These are phyloP conservation scores for Rhizopogon sp. DNA, from an alignment of 768 basidiomycete genomes.

Conservation along the genomic window DNA sequence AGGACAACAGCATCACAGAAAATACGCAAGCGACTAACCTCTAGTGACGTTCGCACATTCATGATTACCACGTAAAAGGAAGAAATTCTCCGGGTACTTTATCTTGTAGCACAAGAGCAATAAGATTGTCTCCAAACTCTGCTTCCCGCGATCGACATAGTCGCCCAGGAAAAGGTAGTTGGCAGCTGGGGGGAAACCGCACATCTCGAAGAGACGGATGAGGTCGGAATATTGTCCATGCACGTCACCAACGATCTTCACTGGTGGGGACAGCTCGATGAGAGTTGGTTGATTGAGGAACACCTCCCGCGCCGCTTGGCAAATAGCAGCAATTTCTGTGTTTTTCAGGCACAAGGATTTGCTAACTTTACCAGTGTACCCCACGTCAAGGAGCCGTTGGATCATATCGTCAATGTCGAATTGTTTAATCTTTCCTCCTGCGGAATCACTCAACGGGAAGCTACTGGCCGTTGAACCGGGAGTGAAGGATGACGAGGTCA, in stretches of 20 bases:
- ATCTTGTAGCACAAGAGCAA: conserved; percentile 98
- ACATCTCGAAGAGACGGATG: conserved; percentile 98
- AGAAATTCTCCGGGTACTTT: conserved; percentile 99
- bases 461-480: conserved; percentile 45
- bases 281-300: conserved; percentile 96
- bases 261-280: conserved; percentile 94
- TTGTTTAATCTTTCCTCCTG: conserved; percentile 49
- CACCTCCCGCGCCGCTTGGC: conserved; percentile 92
- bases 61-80: conserved; percentile 95
- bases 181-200: conserved; percentile 94
- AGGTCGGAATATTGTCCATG: conserved; percentile 99
- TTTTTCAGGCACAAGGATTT: conserved; percentile 96
- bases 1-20: conserved; percentile 15
- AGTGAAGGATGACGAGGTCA: conserved; percentile 40
- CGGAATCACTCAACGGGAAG: conserved; percentile 33
- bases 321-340: conserved; percentile 90
- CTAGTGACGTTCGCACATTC: conserved; percentile 99
- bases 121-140: conserved; percentile 96
- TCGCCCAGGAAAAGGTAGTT: conserved; percentile 99
- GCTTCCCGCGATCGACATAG: conserved; percentile 98
- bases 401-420: conserved; percentile 99
- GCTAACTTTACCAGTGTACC: conserved; percentile 97
- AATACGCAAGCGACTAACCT: conserved; percentile 48
- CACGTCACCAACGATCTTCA: conserved; percentile 99
- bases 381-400: conserved; percentile 89